A percentile compares a stretch with the other conserved stretches of the same genome.
phyloP scores from a whole-genome alignment of 139 green algal species.

The Closterium sp. region DNA sequence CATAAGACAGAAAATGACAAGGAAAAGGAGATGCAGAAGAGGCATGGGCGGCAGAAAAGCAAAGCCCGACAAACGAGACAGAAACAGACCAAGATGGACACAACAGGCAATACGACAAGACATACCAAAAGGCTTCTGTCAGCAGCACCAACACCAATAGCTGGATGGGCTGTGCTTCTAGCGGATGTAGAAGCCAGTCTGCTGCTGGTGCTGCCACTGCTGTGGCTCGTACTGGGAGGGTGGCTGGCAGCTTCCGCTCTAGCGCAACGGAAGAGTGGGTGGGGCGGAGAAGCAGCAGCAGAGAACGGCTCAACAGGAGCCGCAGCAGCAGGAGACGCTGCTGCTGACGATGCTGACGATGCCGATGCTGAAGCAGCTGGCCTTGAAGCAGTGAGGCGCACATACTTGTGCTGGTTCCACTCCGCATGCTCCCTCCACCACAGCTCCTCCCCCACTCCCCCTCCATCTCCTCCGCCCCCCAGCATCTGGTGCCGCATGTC shows the following conservation, averaged over 20 bases:
- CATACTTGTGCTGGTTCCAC: not conserved
- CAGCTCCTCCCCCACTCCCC: not conserved
- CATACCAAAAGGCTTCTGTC: not conserved
- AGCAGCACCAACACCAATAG: not conserved
- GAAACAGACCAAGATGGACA: too few relatives aligned
- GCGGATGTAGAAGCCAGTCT: not conserved
- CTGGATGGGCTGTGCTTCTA: not conserved
- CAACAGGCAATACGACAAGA: too few relatives aligned
- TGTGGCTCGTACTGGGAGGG: too few relatives aligned
- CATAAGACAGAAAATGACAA: too few relatives aligned
- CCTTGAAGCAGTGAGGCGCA: not conserved
- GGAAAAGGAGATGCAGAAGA: too few relatives aligned
- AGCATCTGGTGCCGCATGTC: slow-evolving; percentile 13
- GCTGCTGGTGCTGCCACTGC: not conserved
- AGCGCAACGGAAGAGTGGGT: not conserved
- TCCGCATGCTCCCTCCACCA: not conserved
- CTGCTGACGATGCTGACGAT: not conserved
- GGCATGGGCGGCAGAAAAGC: too few relatives aligned
- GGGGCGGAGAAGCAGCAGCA: too few relatives aligned
- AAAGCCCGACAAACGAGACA: too few relatives aligned
- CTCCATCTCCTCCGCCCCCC: not conserved
- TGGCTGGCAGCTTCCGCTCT: not conserved
- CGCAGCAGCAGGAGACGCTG: not conserved
- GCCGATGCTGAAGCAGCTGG: not conserved
- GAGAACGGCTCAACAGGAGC: not conserved